Evolutionary conservation across 495 filamentous ascomycete species (phyloP).

Genomic region (Aspergillus biplanus): DNA sequence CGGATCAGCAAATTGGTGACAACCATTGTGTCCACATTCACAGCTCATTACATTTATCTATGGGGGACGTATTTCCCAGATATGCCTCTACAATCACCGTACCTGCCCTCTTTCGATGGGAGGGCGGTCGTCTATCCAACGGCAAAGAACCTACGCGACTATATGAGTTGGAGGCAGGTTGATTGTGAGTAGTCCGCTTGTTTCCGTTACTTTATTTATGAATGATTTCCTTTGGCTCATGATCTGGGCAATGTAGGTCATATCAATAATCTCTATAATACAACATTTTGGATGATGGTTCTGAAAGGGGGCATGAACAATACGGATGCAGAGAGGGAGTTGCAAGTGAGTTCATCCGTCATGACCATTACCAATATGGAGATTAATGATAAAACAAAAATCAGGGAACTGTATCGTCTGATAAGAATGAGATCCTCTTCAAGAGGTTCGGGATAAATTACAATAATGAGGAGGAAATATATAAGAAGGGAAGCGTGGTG

Average conservation of each 20-base stretch:
- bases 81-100: slow-evolving; percentile 65
- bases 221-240: neutral
- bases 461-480: slow-evolving; percentile 92
- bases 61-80: slow-evolving; percentile 79
- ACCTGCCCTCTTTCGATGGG: slow-evolving; percentile 87
- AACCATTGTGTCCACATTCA: slow-evolving; percentile 90
- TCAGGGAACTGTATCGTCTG: slow-evolving; percentile 77
- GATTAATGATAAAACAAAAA: neutral
- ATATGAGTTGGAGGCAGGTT: slow-evolving; percentile 95
- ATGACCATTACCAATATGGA: neutral
- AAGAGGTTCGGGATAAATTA: slow-evolving; percentile 91
- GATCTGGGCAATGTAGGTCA: slow-evolving; percentile 60
- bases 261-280: slow-evolving; percentile 98
- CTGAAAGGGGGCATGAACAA: slow-evolving; percentile 72
- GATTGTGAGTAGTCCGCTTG: slow-evolving; percentile 68
- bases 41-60: slow-evolving; percentile 82
- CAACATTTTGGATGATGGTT: slow-evolving; percentile 91
- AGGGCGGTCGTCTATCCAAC: slow-evolving; percentile 86
- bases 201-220: slow-evolving; percentile 3
- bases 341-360: slow-evolving; percentile 59
- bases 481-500: slow-evolving; percentile 88
- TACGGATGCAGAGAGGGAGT: slow-evolving; percentile 75
- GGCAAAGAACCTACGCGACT: slow-evolving; percentile 79
- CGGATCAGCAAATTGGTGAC: slow-evolving; percentile 77
- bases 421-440: slow-evolving; percentile 97